Evolutionary conservation across 768 basidiomycete species (phyloP), one percentile per base, ranked within the genome.

Genomic region (Inosperma sp.): DNA sequence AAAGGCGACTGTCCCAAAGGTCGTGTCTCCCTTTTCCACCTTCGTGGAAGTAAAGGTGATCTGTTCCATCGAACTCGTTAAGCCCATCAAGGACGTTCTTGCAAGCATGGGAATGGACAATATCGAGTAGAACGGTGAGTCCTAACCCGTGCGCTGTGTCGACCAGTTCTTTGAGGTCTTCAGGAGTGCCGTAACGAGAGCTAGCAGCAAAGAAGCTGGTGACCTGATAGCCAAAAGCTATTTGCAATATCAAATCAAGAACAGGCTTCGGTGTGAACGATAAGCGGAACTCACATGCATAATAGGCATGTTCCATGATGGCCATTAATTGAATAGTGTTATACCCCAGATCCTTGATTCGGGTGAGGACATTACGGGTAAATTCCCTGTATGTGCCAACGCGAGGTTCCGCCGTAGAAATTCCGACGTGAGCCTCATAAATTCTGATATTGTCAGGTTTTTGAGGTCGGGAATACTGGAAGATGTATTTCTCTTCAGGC

Each of bases 271-370:
- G 48, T 17, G 53, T 46, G 14, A 34, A 41, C 23, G 5, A 22
- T 10, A 30, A 46, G 48, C 29, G 36, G 14, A 31, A 70, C 88
- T 60, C 59, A 93, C 93, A 97, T 55, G 93, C 93, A 68, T 97
- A 97, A 67, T 97, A 97, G 2, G 94, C 89, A 64, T 97, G 93
- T 65, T 96, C 93, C 92, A 96, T 94, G 53, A 96, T 76, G 13
- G 92, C 96, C 96, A 99, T 99, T 59, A 98, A 78, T 69, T 99
- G 96, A 56, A 99, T 97, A 48, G 84, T 82, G 65, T 98, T 99
- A 71, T 99, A 99, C 7, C 93, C 96, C 21, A 98, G 77, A 51
- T 82, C 82, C 66, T 84, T 84, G 66, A 99, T 98, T 55, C 94
- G 78, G 37, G 88, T 89, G 16, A 99, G 76, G 39, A 88, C 69